A percentile compares a stretch with the other conserved stretches of the same genome.
Evolutionary conservation across 2,329 filamentous ascomycete genomes (phyloP).

Genomic region (Aspergillus felis): DNA sequence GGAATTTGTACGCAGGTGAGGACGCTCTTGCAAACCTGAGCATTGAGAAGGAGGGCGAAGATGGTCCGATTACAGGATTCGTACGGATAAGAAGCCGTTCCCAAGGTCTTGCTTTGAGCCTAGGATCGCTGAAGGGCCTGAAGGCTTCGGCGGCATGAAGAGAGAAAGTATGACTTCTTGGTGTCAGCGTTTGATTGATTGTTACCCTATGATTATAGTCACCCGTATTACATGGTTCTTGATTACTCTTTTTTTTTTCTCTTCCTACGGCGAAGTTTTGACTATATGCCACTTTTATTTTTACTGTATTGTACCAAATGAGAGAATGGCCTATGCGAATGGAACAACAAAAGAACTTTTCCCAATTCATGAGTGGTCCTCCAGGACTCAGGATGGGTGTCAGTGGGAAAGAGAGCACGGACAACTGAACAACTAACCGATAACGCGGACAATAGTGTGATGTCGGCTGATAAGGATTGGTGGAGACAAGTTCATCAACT

Average conservation of each 20-base stretch:
- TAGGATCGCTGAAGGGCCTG: constrained; percentile 90
- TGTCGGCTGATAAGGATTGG: background rate
- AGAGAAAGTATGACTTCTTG: constrained; percentile 17
- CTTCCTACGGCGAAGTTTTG: constrained; percentile 29
- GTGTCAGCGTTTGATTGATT: constrained; percentile 27
- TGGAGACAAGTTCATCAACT: background rate
- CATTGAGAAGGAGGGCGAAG: constrained; percentile 94
- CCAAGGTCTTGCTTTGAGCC: constrained; percentile 87
- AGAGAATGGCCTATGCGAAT: constrained; percentile 12
- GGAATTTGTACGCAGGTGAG: constrained; percentile 64
- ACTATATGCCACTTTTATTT: constrained; percentile 17
- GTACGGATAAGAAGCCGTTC: constrained; percentile 96
- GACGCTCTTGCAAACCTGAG: constrained; percentile 95
- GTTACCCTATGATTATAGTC: constrained; percentile 22
- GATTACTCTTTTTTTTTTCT: constrained; percentile 13
- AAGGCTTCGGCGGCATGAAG: constrained; percentile 60
- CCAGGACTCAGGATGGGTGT: background rate
- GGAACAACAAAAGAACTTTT: constrained; percentile 3
- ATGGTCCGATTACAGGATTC: constrained; percentile 93
- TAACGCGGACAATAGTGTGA: background rate
- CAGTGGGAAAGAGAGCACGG: too few species aligned
- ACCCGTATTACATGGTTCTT: constrained; percentile 8
- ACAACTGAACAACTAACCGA: background rate
- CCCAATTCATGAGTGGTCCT: background rate
- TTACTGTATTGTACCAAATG: constrained; percentile 14